These are phyloP conservation scores for Rhynchosporium graminicola DNA, from an alignment of 2,329 filamentous ascomycete species.

Conservation along the genomic window DNA sequence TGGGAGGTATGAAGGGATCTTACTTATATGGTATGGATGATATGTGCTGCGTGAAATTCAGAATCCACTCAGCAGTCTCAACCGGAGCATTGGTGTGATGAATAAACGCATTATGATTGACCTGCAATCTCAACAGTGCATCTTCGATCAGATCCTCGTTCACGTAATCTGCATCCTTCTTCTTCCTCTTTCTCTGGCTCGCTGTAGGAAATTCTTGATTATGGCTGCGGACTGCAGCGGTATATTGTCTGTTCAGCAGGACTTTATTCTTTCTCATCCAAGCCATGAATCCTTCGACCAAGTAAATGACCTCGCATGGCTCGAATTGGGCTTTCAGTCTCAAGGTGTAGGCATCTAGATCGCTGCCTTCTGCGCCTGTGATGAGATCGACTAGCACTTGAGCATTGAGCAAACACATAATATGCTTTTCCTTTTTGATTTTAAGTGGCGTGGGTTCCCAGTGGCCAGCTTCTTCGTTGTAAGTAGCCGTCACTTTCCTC, in stretches of 20 bases:
- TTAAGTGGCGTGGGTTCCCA: conserved; percentile 51
- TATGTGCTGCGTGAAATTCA: conserved; percentile 75
- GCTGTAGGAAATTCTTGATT: conserved; percentile 37
- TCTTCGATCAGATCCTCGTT: conserved; percentile 71
- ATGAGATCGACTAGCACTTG: conserved; percentile 66
- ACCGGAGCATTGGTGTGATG: conserved; percentile 63
- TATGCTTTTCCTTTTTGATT: conserved; percentile 50
- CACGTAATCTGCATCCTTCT: conserved; percentile 52
- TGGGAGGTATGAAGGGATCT: conserved; percentile 13
- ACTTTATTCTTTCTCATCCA: conserved; percentile 72
- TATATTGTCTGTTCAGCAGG: conserved; percentile 66
- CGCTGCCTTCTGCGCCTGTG: conserved; percentile 47
- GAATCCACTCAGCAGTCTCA: conserved; percentile 73
- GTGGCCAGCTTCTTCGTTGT: conserved; percentile 48
- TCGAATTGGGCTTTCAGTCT: conserved; percentile 56
- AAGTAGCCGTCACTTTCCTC: conserved; percentile 51
- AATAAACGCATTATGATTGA: conserved; percentile 65
- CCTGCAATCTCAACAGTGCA: conserved; percentile 68
- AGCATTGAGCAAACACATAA: conserved; percentile 60
- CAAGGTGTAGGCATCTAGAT: conserved; percentile 60
- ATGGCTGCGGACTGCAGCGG: conserved; percentile 60
- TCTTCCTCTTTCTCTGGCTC: conserved; percentile 42
- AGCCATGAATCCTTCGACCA: conserved; percentile 67
- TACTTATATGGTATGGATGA: conserved; percentile 72
- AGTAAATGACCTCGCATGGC: conserved; percentile 60